Evolutionary conservation across 495 filamentous ascomycete species (phyloP).

Genomic region (Trichoderma asperelloides): DNA sequence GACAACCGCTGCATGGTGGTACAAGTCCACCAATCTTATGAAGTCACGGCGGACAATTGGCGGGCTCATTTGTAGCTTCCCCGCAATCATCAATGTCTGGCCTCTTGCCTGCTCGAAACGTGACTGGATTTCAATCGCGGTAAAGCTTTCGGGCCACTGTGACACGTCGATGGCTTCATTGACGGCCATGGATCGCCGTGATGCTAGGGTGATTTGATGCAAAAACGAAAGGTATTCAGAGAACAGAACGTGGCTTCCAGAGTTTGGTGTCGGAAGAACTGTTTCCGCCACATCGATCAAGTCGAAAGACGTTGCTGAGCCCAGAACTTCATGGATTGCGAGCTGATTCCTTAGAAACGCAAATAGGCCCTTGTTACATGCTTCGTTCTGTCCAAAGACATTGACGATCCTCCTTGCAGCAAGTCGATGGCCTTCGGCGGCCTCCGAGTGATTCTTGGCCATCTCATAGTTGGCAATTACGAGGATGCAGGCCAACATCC

Average conservation of each 20-base stretch:
- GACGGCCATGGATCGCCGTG: neutral
- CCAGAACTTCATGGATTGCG: neutral
- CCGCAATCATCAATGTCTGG: neutral
- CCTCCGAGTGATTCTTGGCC: neutral
- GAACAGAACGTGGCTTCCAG: neutral
- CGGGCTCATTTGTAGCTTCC: neutral
- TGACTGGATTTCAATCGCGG: neutral
- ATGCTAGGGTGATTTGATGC: neutral
- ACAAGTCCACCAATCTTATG: neutral
- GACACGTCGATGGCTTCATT: neutral
- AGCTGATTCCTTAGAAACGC: slow-evolving; percentile 4
- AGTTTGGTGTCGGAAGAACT: neutral
- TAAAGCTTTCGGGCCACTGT: neutral
- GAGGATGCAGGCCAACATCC: slow-evolving; percentile 4
- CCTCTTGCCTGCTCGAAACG: neutral
- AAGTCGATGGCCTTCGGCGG: neutral
- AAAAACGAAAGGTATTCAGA: neutral
- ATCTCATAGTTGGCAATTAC: slow-evolving; percentile 2
- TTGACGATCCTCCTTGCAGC: neutral
- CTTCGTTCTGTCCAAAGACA: neutral
- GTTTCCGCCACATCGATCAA: neutral
- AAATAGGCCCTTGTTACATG: neutral
- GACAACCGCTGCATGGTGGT: neutral
- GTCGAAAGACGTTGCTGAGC: neutral
- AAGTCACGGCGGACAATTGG: neutral